Conservation (phyloP, 257 asterid genomes). For the Rhazya stricta region DNA sequence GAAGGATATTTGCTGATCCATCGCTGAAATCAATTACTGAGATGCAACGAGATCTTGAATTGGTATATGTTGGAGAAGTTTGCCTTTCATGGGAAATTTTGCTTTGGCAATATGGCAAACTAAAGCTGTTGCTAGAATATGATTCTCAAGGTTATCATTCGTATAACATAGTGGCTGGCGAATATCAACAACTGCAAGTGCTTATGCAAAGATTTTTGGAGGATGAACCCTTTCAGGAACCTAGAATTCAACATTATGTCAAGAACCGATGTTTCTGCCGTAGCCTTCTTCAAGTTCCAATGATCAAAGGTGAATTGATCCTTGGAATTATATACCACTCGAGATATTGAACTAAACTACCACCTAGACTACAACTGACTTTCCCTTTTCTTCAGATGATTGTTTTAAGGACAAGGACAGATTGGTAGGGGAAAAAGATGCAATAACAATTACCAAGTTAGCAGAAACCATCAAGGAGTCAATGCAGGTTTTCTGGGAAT, state of each 20-base stretch:
- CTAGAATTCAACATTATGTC: conserved; percentile 52
- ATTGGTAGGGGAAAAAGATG: conserved; percentile 35
- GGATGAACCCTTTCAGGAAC: conserved; percentile 68
- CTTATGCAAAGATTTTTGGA: conserved; percentile 69
- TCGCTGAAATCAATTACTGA: conserved; percentile 46
- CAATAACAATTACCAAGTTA: conserved; percentile 40
- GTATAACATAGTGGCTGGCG: conserved; percentile 60
- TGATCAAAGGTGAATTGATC: conserved; percentile 45
- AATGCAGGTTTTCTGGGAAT: conserved; percentile 55
- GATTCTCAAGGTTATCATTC: conserved; percentile 36
- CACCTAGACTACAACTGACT: not conserved
- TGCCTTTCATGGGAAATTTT: conserved; percentile 84
- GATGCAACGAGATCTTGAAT: conserved; percentile 53
- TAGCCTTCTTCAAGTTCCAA: conserved; percentile 69
- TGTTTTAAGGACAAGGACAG: conserved; percentile 40
- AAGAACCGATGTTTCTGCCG: conserved; percentile 49
- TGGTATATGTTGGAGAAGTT: conserved; percentile 66
- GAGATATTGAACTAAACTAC: not conserved
- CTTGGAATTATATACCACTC: not conserved
- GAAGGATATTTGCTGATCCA: conserved; percentile 62
- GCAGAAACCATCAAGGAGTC: conserved; percentile 44
- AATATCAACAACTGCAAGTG: conserved; percentile 76
- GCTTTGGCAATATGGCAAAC: conserved; percentile 52
- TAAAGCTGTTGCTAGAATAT: conserved; percentile 38
- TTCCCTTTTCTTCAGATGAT: conserved; percentile 46